Base-by-base conservation (phyloP, 257 asterid genomes). In the Handroanthus guayacan region DNA sequence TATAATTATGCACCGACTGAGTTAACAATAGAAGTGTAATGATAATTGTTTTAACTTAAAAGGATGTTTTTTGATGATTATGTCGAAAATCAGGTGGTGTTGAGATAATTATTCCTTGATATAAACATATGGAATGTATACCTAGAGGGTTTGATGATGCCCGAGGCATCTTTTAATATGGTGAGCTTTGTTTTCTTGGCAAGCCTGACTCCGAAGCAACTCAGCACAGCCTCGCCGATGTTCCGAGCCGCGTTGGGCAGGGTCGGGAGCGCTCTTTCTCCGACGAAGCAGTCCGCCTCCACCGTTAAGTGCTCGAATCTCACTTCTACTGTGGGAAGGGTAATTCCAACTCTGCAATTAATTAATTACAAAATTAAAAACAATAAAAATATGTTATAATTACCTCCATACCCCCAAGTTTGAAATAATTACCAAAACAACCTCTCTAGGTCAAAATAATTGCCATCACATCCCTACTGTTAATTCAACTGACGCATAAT, bases 121-220 rank as follows among this genome's bases (percentile, higher is more conserved):
- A 25, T 25, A 25, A 25, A 25, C 1, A 25, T 25, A 1, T 1
- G 1, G 31, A 25, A 25, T 25, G 31, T 25, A 5, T 85, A 90
- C 93, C 96, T 90, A 6, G 93, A 88, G 39, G 96, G 93, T 69
- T 86, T 90, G 6, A 90, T 75, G 60, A 88, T 84, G 75, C 96
- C 96, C 0, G 93, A 90, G 6, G 57, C 77, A 62, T 88, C 87
- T 79, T 86, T 88, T 10, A 90, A 82, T 74, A 90, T 85, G 0
- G 89, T 83, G 76, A 88, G 93, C 64, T 85, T 88, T n/a, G 92
- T 82, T 62, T 80, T 88, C 34, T 82, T 68, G 10, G 88, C 86
- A 54, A 82, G n/a, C 25, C 75, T 76, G 14, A 88, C 74, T 38
- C 93, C 93, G 18, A 86, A 65, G 51, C 70, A 83, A 10, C 84